Conservation (phyloP, 1,284 basidiomycete genomes). For the Cutaneotrichosporon sp. region DNA sequence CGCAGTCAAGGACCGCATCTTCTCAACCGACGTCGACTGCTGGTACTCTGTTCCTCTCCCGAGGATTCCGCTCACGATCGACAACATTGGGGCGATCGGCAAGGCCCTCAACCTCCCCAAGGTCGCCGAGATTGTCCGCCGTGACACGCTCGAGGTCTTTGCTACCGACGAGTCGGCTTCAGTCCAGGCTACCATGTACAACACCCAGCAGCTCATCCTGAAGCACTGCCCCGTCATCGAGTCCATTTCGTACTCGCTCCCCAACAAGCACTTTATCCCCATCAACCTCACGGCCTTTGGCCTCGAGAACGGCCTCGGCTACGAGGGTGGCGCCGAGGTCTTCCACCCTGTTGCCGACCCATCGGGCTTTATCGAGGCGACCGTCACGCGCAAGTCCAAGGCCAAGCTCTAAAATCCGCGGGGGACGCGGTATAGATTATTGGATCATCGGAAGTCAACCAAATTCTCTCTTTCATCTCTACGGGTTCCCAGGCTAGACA, state of each 20-base stretch:
- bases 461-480: background rate
- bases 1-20: conserved; percentile 67
- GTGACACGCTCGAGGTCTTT: conserved; percentile 75
- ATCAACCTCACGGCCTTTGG: conserved; percentile 49
- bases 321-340: conserved; percentile 71
- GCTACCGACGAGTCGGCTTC: conserved; percentile 84
- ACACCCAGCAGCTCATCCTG: conserved; percentile 76
- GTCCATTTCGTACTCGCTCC: conserved; percentile 71
- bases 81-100: conserved; percentile 56
- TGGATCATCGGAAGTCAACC: background rate
- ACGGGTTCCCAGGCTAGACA: background rate
- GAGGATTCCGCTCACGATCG: conserved; percentile 57
- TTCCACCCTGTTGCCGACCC: conserved; percentile 77
- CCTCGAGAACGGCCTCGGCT: conserved; percentile 56
- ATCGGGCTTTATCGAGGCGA: conserved; percentile 55
- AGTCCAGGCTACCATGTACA: conserved; percentile 91
- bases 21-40: conserved; percentile 78
- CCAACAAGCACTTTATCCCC: conserved; percentile 88
- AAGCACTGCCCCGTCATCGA: conserved; percentile 64
- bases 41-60: conserved; percentile 63
- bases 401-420: conserved; percentile 24
- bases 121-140: conserved; percentile 61
- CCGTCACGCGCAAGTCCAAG: conserved; percentile 50
- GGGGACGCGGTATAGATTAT: background rate
- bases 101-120: conserved; percentile 62